These are phyloP conservation scores for Eutypella sp. DNA, from an alignment of 2,329 filamentous ascomycete species.

Conservation along the genomic window DNA sequence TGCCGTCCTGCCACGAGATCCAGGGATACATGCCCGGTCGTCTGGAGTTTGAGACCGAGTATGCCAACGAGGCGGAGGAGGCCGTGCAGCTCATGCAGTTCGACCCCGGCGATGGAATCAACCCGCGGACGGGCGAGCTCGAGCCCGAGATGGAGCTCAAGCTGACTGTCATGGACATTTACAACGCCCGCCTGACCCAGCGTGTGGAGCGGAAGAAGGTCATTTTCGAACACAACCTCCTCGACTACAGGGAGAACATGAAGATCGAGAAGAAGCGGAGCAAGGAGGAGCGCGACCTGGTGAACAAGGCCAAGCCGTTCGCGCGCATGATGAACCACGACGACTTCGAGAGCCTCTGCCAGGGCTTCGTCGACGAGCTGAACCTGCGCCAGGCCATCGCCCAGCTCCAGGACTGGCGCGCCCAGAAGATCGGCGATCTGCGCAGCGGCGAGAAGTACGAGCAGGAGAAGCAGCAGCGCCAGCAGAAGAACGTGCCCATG, in stretches of 20 bases:
- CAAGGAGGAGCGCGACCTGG: slow-evolving; percentile 86
- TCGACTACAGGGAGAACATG: slow-evolving; percentile 90
- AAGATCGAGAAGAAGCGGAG: slow-evolving; percentile 89
- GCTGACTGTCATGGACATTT: slow-evolving; percentile 96
- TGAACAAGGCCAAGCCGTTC: slow-evolving; percentile 94
- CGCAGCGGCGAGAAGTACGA: slow-evolving; percentile 90
- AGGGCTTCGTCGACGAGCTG: slow-evolving; percentile 83
- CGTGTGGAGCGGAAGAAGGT: slow-evolving; percentile 94
- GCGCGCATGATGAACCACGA: slow-evolving; percentile 92
- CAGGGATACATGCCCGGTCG: slow-evolving; percentile 98
- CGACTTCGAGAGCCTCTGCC: slow-evolving; percentile 82
- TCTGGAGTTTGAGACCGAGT: slow-evolving; percentile 94
- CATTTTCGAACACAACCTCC: slow-evolving; percentile 87
- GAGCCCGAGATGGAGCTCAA: slow-evolving; percentile 98
- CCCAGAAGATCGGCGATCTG: slow-evolving; percentile 76
- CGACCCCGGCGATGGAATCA: slow-evolving; percentile 89
- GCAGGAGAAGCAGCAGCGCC: slow-evolving; percentile 72
- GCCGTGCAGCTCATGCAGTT: slow-evolving; percentile 98
- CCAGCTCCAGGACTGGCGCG: slow-evolving; percentile 92
- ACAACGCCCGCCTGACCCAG: slow-evolving; percentile 86
- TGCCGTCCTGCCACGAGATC: slow-evolving; percentile 94
- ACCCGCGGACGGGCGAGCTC: slow-evolving; percentile 72
- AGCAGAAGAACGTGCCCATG: slow-evolving; percentile 65
- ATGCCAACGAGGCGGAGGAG: slow-evolving; percentile 96
- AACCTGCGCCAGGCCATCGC: slow-evolving; percentile 84